Base-by-base conservation (phyloP, 2,329 filamentous ascomycete genomes). In the Trichoderma oligosporum region DNA sequence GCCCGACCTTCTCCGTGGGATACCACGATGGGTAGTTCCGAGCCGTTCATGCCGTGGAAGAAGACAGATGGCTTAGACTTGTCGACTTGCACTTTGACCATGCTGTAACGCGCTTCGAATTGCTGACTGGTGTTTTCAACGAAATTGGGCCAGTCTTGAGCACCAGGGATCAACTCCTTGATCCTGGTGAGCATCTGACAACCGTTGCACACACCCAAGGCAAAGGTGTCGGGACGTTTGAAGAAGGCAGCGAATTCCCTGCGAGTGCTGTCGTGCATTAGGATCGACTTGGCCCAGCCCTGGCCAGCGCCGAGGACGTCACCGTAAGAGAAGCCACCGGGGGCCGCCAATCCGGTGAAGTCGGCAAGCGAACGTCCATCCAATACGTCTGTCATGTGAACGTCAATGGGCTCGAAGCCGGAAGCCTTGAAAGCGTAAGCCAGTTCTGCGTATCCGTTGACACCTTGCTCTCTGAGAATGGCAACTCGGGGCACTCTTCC, bases 361-460 rank as follows among this genome's bases (percentile, higher is more conserved):
- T 86, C 86, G 38, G 86, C 81, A 7, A 99, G 84, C 0, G 89
- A 91, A 61, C 89, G 85, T 14, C 89, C 87, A 9, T 84, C 85
- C 22, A 90, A 85, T 56, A 97, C 86, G 66, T 97, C 93, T 3
- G 88, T 94, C 94, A 99, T 97, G 79, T 97, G 93, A 1, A 97
- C 87, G 68, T 99, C 93, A 45, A 97, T 83, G 12, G 92, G 85
- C 48, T 91, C 87, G 76, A 97, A 97, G 35, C 93, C 93, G 41
- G 94, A 93, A 33, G 86, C 85, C 63, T 88, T 86, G 80, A 97
- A 97, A 47, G 92, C 91, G 68, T 96, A 97, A 1, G 94, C 94
- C 90, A 99, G 96, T 73, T 99, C 94, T n/a, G 91, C 86, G 66
- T 97, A 85, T 39, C 92, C 90, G 74, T 99, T 97, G 64, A 96